Evolutionary conservation across 805 yeast species (phyloP).

Genomic region (Yarrowia yakushimensis): DNA sequence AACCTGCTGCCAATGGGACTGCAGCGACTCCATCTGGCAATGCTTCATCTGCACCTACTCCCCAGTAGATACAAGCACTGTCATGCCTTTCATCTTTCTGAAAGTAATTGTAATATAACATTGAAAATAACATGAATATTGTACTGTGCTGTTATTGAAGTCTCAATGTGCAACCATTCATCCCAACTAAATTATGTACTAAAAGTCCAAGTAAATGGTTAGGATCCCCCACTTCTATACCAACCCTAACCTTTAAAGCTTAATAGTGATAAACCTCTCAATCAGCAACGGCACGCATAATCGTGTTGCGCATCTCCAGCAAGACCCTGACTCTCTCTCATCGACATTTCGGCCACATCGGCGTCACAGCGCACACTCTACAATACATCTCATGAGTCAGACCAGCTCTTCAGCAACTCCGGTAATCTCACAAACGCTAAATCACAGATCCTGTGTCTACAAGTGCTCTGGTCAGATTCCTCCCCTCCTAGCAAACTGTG

Average conservation of each 20-base stretch:
- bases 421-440: background rate
- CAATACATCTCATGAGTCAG: background rate
- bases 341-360: too few relatives aligned
- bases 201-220: too few relatives aligned
- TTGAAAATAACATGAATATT: too few relatives aligned
- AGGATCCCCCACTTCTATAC: too few relatives aligned
- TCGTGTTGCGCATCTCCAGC: background rate
- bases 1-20: background rate
- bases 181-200: too few relatives aligned
- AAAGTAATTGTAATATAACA: too few relatives aligned
- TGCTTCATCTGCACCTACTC: background rate
- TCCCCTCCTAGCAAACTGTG: constrained; percentile 2
- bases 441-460: background rate
- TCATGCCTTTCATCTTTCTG: too few relatives aligned
- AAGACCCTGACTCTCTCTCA: too few relatives aligned
- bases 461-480: constrained; percentile 2
- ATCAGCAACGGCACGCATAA: constrained; percentile 9
- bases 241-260: background rate
- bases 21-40: background rate
- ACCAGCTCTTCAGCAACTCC: background rate
- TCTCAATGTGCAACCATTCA: too few relatives aligned
- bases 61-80: background rate
- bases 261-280: background rate
- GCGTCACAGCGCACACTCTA: too few relatives aligned
- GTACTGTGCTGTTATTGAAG: too few relatives aligned